phyloP scores from a whole-genome alignment of 805 yeast species.

The Candida ulmi region DNA sequence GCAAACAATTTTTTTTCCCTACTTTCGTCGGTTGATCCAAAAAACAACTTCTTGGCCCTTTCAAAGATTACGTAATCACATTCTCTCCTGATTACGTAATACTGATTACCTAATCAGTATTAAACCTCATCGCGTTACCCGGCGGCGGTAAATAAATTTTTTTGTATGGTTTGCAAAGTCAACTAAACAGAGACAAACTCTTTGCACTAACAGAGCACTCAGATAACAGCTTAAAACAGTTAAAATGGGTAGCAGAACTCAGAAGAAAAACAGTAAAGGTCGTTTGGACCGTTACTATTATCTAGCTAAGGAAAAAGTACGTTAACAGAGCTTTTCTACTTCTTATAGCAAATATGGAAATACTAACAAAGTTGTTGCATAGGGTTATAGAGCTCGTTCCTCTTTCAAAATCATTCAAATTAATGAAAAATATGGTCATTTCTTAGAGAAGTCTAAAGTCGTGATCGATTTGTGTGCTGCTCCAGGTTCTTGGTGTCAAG shows the following conservation, averaged over 20 bases:
- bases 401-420: slow-evolving; percentile 93
- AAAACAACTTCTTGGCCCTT: too few species aligned
- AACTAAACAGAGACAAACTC: too few species aligned
- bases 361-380: neutral
- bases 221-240: too few species aligned
- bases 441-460: slow-evolving; percentile 88
- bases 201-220: too few species aligned
- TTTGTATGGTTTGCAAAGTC: too few species aligned
- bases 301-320: slow-evolving; percentile 84
- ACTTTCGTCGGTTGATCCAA: too few species aligned
- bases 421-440: slow-evolving; percentile 94
- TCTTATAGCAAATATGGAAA: neutral
- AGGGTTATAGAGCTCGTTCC: slow-evolving; percentile 97
- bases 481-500: slow-evolving; percentile 99
- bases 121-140: slow-evolving; percentile 6
- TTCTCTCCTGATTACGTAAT: too few species aligned
- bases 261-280: slow-evolving; percentile 95
- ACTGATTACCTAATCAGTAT: too few species aligned
- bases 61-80: too few species aligned
- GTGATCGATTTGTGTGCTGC: slow-evolving; percentile 98
- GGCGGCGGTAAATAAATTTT: neutral
- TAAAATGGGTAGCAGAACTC: slow-evolving; percentile 69
- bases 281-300: slow-evolving; percentile 97
- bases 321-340: slow-evolving; percentile 2
- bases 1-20: too few species aligned